Conservation (phyloP, 805 yeast genomes). For the Ogataea saltuana region DNA sequence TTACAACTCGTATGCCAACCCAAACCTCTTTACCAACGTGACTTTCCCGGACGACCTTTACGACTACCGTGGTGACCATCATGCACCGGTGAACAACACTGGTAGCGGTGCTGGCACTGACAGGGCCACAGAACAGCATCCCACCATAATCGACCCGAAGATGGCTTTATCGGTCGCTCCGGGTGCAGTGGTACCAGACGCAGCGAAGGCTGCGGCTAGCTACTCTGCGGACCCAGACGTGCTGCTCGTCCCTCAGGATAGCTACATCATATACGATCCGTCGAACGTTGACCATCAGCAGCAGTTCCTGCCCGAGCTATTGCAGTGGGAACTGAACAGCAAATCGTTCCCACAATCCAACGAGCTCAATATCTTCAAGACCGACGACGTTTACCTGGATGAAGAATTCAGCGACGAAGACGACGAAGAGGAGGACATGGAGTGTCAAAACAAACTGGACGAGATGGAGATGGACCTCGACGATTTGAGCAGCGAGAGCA, state of each 20-base stretch:
- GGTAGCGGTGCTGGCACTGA: not conserved
- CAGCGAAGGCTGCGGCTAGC: not conserved
- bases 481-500: slow-evolving; percentile 30
- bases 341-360: slow-evolving; percentile 35
- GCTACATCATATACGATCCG: slow-evolving; percentile 28
- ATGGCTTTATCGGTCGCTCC: slow-evolving; percentile 14
- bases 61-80: slow-evolving; percentile 14
- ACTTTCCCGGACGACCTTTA: slow-evolving; percentile 31
- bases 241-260: slow-evolving; percentile 35
- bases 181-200: slow-evolving; percentile 2
- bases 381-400: slow-evolving; percentile 32
- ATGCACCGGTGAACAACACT: slow-evolving; percentile 1
- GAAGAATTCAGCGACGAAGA: slow-evolving; percentile 36
- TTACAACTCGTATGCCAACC: slow-evolving; percentile 33
- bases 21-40: slow-evolving; percentile 28
- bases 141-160: slow-evolving; percentile 19
- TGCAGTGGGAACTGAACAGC: slow-evolving; percentile 29
- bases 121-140: not conserved
- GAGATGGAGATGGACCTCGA: slow-evolving; percentile 36
- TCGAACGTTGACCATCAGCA: slow-evolving; percentile 27
- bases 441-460: slow-evolving; percentile 28
- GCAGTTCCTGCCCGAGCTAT: slow-evolving; percentile 29
- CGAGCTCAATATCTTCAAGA: slow-evolving; percentile 35
- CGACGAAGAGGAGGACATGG: slow-evolving; percentile 33
- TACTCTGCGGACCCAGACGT: slow-evolving; percentile 26